These are phyloP conservation scores for Daedaleopsis sinensis DNA, from an alignment of 768 basidiomycete genomes.

Conservation along the genomic window DNA sequence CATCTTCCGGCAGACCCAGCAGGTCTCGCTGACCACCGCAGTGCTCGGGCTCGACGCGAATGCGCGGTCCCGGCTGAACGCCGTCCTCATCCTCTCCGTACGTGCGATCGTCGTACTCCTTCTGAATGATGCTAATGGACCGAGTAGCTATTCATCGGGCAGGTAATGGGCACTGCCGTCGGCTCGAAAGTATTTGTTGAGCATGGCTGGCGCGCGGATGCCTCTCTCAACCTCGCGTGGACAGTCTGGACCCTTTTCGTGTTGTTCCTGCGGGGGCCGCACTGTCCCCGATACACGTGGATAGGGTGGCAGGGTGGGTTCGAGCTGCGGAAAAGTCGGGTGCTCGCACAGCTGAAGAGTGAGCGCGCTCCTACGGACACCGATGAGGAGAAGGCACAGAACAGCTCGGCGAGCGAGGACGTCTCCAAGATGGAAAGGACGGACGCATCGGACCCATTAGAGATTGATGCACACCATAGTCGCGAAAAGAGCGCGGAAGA, in stretches of 20 bases:
- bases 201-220: constrained; percentile 71
- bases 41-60: constrained; percentile 38
- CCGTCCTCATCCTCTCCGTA: constrained; percentile 72
- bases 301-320: constrained; percentile 64
- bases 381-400: background rate
- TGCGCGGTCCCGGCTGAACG: constrained; percentile 65
- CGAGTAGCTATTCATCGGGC: constrained; percentile 65
- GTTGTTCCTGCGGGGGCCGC: constrained; percentile 70
- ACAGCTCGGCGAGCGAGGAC: background rate
- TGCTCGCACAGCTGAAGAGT: background rate
- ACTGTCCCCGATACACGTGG: constrained; percentile 57
- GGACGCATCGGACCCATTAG: background rate
- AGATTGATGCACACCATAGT: too few relatives aligned
- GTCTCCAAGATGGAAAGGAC: background rate
- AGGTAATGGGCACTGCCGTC: constrained; percentile 80
- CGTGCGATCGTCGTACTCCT: constrained; percentile 18
- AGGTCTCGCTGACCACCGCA: constrained; percentile 64
- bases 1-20: constrained; percentile 71
- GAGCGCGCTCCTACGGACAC: background rate
- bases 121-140: background rate
- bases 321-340: constrained; percentile 11
- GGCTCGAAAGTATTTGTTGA: constrained; percentile 71
- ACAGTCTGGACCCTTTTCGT: constrained; percentile 57
- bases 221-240: constrained; percentile 61
- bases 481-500: background rate